phyloP scores from a whole-genome alignment of 2,329 filamentous ascomycete genomes.

The Epichloe elymi region DNA sequence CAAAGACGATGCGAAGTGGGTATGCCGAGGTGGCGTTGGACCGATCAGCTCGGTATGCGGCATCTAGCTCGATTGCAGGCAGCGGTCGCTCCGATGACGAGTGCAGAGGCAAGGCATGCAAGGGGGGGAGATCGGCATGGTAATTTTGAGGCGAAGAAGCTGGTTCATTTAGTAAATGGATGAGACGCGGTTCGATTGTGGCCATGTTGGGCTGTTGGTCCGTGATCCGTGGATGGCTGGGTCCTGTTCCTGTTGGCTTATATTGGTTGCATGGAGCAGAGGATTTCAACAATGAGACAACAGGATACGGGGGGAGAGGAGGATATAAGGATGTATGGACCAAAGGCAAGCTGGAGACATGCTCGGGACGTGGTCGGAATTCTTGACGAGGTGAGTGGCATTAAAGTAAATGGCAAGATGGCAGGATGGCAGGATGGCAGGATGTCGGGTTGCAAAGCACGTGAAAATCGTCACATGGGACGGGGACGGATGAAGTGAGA shows the following conservation, averaged over 20 bases:
- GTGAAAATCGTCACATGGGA: slow-evolving; percentile 7
- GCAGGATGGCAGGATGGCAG: slow-evolving; percentile 3
- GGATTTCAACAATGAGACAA: not conserved
- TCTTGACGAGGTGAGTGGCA: slow-evolving; percentile 2
- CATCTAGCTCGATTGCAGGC: slow-evolving; percentile 40
- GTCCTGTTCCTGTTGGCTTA: not conserved
- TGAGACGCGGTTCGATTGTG: slow-evolving; percentile 54
- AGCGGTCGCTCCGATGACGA: slow-evolving; percentile 31
- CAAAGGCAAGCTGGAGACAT: slow-evolving; percentile 1
- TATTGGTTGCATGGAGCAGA: slow-evolving; percentile 2
- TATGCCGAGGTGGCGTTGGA: slow-evolving; percentile 15
- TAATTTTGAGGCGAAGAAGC: slow-evolving; percentile 31
- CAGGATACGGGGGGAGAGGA: not conserved
- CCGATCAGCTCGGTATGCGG: slow-evolving; percentile 27
- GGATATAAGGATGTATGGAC: slow-evolving; percentile 2
- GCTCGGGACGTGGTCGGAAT: slow-evolving; percentile 5
- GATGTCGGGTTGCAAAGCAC: slow-evolving; percentile 4
- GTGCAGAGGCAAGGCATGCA: slow-evolving; percentile 33
- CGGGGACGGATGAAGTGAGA: not conserved
- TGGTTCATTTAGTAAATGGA: slow-evolving; percentile 49
- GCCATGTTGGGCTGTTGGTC: slow-evolving; percentile 34
- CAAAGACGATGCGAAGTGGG: slow-evolving; percentile 28
- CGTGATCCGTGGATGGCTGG: slow-evolving; percentile 16
- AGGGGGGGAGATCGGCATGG: slow-evolving; percentile 44
- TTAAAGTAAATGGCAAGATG: not conserved